A percentile compares a stretch with the other conserved stretches of the same genome.
Conservation (phyloP, 1,284 basidiomycete genomes). For the Peniophora sp. region DNA sequence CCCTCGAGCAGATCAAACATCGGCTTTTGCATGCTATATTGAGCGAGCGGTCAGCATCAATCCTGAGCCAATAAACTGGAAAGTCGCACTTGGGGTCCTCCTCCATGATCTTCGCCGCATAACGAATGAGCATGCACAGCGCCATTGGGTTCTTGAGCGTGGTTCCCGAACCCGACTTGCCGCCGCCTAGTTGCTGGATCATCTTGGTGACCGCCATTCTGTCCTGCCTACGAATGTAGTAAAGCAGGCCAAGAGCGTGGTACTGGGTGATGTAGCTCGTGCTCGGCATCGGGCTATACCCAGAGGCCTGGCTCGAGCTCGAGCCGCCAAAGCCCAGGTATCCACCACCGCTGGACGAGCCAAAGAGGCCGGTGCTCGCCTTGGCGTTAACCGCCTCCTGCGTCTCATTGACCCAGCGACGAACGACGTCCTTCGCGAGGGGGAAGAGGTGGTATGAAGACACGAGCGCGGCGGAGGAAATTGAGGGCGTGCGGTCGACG, state of each 20-base stretch:
- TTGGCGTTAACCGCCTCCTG: slow-evolving; percentile 95
- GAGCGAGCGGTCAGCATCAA: neutral
- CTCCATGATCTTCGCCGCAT: slow-evolving; percentile 96
- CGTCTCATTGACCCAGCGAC: slow-evolving; percentile 97
- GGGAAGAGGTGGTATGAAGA: slow-evolving; percentile 97
- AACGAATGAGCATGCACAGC: slow-evolving; percentile 98
- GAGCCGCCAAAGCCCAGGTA: slow-evolving; percentile 61
- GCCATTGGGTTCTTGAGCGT: slow-evolving; percentile 95
- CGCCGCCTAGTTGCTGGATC: slow-evolving; percentile 94
- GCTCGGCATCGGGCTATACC: slow-evolving; percentile 77
- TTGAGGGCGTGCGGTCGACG: slow-evolving; percentile 93
- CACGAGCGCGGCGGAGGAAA: slow-evolving; percentile 93
- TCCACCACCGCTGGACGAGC: slow-evolving; percentile 26
- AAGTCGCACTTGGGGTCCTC: slow-evolving; percentile 89
- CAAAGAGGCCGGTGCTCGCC: slow-evolving; percentile 64
- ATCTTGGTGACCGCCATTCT: slow-evolving; percentile 99
- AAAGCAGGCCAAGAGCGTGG: slow-evolving; percentile 91
- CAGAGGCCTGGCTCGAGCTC: slow-evolving; percentile 36
- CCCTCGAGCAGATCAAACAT: slow-evolving; percentile 94
- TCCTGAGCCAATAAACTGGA: neutral
- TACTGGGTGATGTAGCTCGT: slow-evolving; percentile 95
- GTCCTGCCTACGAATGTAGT: slow-evolving; percentile 94
- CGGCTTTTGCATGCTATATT: slow-evolving; percentile 72
- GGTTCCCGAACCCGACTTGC: slow-evolving; percentile 76
- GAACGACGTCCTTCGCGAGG: slow-evolving; percentile 89